These are phyloP conservation scores for Tetramitus jugosus DNA, from an alignment of 208 protist species.

Conservation along the genomic window DNA sequence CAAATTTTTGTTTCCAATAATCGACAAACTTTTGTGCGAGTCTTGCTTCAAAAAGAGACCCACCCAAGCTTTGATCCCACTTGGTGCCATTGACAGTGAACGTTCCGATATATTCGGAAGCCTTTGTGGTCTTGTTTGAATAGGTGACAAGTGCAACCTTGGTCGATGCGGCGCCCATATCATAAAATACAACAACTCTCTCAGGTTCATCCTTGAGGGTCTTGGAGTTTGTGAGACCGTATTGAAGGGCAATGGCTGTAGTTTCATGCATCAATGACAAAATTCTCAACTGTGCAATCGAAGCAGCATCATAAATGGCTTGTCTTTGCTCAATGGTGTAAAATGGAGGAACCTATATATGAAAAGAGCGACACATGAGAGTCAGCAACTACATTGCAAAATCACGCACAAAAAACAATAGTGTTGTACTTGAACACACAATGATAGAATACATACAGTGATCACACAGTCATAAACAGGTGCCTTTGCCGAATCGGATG, in stretches of 20 bases:
- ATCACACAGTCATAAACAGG: constrained; percentile 62
- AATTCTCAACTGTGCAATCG: constrained; percentile 61
- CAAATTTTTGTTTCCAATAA: neutral
- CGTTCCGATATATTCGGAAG: neutral
- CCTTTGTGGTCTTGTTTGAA: neutral
- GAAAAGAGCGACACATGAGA: neutral
- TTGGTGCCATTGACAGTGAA: neutral
- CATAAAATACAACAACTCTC: neutral
- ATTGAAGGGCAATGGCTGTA: constrained; percentile 43
- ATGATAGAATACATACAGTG: constrained; percentile 44
- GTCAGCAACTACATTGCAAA: too few species aligned
- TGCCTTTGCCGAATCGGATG: constrained; percentile 42
- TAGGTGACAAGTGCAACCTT: neutral
- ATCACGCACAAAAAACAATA: neutral
- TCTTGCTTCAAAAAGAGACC: neutral
- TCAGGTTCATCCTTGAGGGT: neutral
- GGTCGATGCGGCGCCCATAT: neutral
- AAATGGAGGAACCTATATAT: constrained; percentile 57
- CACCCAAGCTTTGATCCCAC: neutral
- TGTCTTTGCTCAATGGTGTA: constrained; percentile 64
- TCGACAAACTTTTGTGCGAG: neutral
- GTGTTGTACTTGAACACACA: neutral
- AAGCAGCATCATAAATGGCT: constrained; percentile 69
- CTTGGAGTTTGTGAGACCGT: neutral
- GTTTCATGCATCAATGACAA: constrained; percentile 64